phyloP scores from a whole-genome alignment of 805 yeast genomes.

The Ogataea philodendri region DNA sequence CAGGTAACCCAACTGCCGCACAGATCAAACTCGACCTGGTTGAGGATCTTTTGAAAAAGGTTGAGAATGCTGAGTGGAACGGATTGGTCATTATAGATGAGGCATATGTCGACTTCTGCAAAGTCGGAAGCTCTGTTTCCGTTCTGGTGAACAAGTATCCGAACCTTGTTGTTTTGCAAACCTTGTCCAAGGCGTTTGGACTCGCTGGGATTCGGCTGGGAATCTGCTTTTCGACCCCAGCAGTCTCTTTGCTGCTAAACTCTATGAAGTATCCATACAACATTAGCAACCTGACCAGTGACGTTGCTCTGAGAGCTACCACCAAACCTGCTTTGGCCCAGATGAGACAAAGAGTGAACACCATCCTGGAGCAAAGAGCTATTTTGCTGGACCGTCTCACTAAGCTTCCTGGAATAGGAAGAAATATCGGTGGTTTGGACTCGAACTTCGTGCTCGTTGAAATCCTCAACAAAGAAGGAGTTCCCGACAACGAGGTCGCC shows the following conservation, averaged over 20 bases:
- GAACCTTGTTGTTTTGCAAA: conserved; percentile 84
- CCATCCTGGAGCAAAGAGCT: conserved; percentile 54
- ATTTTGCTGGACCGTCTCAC: conserved; percentile 53
- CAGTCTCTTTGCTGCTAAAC: conserved; percentile 67
- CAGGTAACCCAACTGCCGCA: conserved; percentile 94
- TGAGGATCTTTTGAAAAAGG: conserved; percentile 40
- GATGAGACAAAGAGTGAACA: conserved; percentile 56
- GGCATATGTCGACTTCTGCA: conserved; percentile 88
- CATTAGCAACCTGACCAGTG: conserved; percentile 77
- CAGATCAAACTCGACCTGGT: conserved; percentile 51
- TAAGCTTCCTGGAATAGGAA: conserved; percentile 62
- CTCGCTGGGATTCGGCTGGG: conserved; percentile 94
- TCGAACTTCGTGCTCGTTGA: conserved; percentile 83
- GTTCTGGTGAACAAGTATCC: conserved; percentile 80
- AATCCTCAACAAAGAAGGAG: conserved; percentile 57
- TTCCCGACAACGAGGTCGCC: conserved; percentile 70
- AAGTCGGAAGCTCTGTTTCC: conserved; percentile 64
- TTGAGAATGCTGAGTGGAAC: conserved; percentile 50
- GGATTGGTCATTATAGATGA: conserved; percentile 89
- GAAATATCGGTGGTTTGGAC: conserved; percentile 77
- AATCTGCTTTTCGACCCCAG: conserved; percentile 61
- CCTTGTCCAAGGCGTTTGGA: conserved; percentile 93
- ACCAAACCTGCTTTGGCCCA: conserved; percentile 49
- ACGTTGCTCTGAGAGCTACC: conserved; percentile 73
- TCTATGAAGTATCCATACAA: conserved; percentile 96